Evolutionary conservation across 169 alveolate species (phyloP), one percentile per base, ranked within the genome.

Genomic region (Plasmodium malariae): DNA sequence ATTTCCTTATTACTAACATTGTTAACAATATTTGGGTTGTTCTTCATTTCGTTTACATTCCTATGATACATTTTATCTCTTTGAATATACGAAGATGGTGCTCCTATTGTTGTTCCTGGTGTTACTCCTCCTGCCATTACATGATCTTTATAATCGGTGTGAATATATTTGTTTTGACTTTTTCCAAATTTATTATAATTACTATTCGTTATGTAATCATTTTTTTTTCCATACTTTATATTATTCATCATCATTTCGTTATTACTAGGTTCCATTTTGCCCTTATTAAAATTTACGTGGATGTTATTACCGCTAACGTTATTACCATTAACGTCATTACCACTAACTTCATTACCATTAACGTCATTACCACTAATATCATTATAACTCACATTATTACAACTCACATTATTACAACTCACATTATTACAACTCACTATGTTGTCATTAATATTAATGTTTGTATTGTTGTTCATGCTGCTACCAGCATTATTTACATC

Each of bases 51-150:
- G 40, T 12, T n/a, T 21, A 5, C 37, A 14, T 43, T 59, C 28
- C 65, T 60, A 32, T 60, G 78, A 67, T 76, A 43, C 48, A 62
- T 32, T 43, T 62, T 76, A 45, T 80, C 90, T 21, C 90, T 80
- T 54, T 40, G 70, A 28, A 49, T 9, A 69, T 65, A 80, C 30
- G 70, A 19, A 17, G 67, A 30, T n/a, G 65, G 71, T 37, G 48
- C 12, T 37, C 2, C n/a, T n/a, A n/a, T n/a, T n/a, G n/a, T n/a
- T n/a, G n/a, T n/a, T n/a, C n/a, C n/a, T n/a, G 67, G 24, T n/a
- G 65, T 55, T 37, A 36, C 12, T 37, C 2, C 43, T 26, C 17
- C 12, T 36, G 68, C 43, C 21, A 45, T 59, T 55, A 55, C 32
- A 6, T 30, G 43, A 59, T 36, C 69, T 12, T 63, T 62, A n/a